A percentile compares a stretch with the other conserved stretches of the same genome.
Conservation (phyloP, 768 basidiomycete genomes). For the Leccinellum luteum region DNA sequence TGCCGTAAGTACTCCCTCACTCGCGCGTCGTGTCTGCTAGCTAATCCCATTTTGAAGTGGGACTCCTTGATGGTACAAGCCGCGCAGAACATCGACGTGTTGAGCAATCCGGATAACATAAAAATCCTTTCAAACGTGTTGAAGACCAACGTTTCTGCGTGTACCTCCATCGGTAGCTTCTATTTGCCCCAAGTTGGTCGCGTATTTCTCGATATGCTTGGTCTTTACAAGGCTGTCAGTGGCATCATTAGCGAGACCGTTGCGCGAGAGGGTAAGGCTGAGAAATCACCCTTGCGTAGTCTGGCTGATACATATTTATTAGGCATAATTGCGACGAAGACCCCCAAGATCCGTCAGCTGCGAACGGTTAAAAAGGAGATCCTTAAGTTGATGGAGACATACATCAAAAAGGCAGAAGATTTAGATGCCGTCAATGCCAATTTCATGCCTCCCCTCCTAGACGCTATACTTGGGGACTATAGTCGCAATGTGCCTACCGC, state of each 20-base stretch:
- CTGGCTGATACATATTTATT: slow-evolving; percentile 9
- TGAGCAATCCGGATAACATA: slow-evolving; percentile 89
- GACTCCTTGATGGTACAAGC: slow-evolving; percentile 97
- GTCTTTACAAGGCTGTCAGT: slow-evolving; percentile 95
- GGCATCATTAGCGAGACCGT: slow-evolving; percentile 94
- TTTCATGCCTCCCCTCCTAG: slow-evolving; percentile 92
- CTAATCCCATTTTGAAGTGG: slow-evolving; percentile 61
- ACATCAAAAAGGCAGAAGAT: slow-evolving; percentile 96
- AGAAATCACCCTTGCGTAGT: background rate
- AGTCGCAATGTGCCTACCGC: slow-evolving; percentile 90
- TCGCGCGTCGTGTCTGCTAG: background rate
- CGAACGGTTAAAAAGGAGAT: slow-evolving; percentile 99
- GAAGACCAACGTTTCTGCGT: slow-evolving; percentile 98
- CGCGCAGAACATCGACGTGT: slow-evolving; percentile 85
- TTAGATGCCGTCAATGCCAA: slow-evolving; percentile 88
- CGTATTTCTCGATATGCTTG: slow-evolving; percentile 97
- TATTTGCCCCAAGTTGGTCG: slow-evolving; percentile 96
- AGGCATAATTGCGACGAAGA: slow-evolving; percentile 93
- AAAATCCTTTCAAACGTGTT: slow-evolving; percentile 95
- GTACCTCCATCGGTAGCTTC: slow-evolving; percentile 94
- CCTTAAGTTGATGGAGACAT: slow-evolving; percentile 94
- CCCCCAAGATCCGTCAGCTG: slow-evolving; percentile 90
- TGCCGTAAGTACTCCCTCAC: slow-evolving; percentile 58
- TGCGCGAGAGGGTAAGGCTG: slow-evolving; percentile 67
- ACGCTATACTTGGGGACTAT: slow-evolving; percentile 98